Conservation (phyloP, 1,139 yeast genomes). For the Protomyces inundatus region DNA sequence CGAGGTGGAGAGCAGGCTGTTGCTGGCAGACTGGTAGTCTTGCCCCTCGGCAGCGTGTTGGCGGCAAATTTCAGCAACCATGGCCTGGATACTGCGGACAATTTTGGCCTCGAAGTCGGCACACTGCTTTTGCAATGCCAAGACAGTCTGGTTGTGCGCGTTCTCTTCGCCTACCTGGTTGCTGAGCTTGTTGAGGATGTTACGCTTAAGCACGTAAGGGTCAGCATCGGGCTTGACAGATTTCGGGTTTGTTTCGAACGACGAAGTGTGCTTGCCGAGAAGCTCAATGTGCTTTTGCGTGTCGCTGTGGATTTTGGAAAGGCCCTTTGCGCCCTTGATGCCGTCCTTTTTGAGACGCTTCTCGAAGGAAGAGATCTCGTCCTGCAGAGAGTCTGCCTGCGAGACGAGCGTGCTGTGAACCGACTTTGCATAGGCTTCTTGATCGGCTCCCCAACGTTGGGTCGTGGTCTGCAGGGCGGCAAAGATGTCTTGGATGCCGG, state of each 20-base stretch:
- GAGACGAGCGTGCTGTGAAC: constrained; percentile 11
- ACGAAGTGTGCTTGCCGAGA: constrained; percentile 36
- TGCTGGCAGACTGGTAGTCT: constrained; percentile 36
- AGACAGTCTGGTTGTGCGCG: constrained; percentile 43
- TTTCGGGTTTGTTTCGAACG: constrained; percentile 11
- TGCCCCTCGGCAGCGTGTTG: constrained; percentile 36
- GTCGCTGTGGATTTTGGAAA: constrained; percentile 39
- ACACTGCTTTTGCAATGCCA: constrained; percentile 43
- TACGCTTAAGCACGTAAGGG: constrained; percentile 46
- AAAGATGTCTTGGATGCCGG: constrained; percentile 19
- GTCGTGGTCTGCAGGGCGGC: constrained; percentile 19
- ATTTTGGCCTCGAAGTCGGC: constrained; percentile 45
- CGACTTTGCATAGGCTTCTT: constrained; percentile 17
- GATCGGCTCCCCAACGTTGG: constrained; percentile 1
- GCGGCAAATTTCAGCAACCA: constrained; percentile 39
- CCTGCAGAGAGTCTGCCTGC: constrained; percentile 36
- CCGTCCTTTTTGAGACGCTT: constrained; percentile 41
- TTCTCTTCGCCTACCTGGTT: constrained; percentile 47
- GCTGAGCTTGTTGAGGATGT: constrained; percentile 40
- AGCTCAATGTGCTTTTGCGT: constrained; percentile 41
- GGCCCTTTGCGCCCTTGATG: constrained; percentile 40
- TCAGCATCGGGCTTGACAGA: constrained; percentile 43
- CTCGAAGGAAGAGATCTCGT: constrained; percentile 43
- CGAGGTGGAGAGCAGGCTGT: constrained; percentile 38
- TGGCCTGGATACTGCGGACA: constrained; percentile 44